A percentile compares a stretch with the other conserved stretches of the same genome.
Conservation (phyloP, 2,329 filamentous ascomycete genomes). For the Pseudogymnoascus sp. region DNA sequence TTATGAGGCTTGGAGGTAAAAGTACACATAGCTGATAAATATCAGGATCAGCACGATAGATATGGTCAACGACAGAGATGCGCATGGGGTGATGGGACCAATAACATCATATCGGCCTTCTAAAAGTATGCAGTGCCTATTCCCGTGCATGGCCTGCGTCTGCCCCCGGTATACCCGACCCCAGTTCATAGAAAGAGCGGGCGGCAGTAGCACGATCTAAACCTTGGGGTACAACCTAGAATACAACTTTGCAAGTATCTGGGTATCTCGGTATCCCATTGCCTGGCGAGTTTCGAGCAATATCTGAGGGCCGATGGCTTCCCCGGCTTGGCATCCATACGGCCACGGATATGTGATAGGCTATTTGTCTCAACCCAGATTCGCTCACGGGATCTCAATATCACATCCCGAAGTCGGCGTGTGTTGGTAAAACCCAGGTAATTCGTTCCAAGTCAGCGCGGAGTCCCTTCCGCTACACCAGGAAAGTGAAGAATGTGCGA, state of each 20-base stretch:
- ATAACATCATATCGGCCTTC: background rate
- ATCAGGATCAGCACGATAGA: background rate
- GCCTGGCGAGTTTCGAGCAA: background rate
- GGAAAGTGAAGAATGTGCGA: background rate
- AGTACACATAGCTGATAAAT: background rate
- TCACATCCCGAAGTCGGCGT: slow-evolving; percentile 1
- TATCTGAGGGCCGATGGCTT: background rate
- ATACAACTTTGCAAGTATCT: background rate
- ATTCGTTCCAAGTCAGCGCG: background rate
- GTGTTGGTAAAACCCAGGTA: background rate
- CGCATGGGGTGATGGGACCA: background rate
- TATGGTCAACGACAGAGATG: background rate
- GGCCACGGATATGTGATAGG: background rate
- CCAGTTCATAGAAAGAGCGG: background rate
- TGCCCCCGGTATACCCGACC: background rate
- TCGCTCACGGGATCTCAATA: background rate
- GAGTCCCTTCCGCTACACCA: background rate
- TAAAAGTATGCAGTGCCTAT: background rate
- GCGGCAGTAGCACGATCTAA: background rate
- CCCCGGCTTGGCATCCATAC: background rate
- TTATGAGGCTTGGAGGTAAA: background rate
- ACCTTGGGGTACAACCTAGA: background rate
- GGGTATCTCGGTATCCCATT: background rate
- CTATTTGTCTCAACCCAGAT: background rate
- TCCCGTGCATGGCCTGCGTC: background rate